Conservation (phyloP, 2,329 filamentous ascomycete species). For the Stagonosporopsis tanaceti region DNA sequence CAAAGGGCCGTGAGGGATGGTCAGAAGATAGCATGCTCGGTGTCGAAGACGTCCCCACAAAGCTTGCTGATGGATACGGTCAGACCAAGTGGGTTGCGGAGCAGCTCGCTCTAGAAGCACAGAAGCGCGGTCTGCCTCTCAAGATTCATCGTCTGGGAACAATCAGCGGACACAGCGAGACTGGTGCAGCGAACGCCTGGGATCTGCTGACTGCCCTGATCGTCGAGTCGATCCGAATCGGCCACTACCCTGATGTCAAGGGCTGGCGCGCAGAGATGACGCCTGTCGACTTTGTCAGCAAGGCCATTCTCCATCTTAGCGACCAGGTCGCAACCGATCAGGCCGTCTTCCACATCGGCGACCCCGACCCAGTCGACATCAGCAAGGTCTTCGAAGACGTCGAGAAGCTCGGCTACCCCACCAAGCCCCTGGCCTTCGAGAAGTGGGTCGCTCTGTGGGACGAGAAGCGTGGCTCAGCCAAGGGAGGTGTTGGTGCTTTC, state of each 20-base stretch:
- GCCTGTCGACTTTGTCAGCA: conserved; percentile 81
- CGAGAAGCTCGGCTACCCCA: conserved; percentile 73
- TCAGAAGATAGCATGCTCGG: conserved; percentile 72
- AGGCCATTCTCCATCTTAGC: conserved; percentile 74
- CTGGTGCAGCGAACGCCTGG: conserved; percentile 79
- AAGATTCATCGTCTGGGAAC: conserved; percentile 78
- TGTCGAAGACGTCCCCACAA: conserved; percentile 72
- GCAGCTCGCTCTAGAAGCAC: conserved; percentile 74
- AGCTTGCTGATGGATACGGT: conserved; percentile 76
- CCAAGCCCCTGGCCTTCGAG: conserved; percentile 71
- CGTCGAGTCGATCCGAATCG: conserved; percentile 78
- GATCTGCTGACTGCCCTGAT: conserved; percentile 79
- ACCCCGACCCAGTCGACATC: conserved; percentile 74
- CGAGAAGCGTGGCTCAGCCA: conserved; percentile 70
- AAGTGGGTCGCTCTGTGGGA: conserved; percentile 79
- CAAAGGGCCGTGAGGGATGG: conserved; percentile 69
- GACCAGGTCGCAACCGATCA: conserved; percentile 70
- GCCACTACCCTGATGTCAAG: conserved; percentile 72
- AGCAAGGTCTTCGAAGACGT: conserved; percentile 71
- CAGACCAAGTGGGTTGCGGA: conserved; percentile 86
- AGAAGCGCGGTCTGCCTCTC: conserved; percentile 72
- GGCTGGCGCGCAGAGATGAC: conserved; percentile 86
- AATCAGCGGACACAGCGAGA: conserved; percentile 78
- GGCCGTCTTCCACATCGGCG: conserved; percentile 76
- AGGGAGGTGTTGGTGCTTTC: conserved; percentile 74